These are phyloP conservation scores for Pseudocercospora crystallina DNA, from an alignment of 2,329 filamentous ascomycete genomes.

Conservation along the genomic window DNA sequence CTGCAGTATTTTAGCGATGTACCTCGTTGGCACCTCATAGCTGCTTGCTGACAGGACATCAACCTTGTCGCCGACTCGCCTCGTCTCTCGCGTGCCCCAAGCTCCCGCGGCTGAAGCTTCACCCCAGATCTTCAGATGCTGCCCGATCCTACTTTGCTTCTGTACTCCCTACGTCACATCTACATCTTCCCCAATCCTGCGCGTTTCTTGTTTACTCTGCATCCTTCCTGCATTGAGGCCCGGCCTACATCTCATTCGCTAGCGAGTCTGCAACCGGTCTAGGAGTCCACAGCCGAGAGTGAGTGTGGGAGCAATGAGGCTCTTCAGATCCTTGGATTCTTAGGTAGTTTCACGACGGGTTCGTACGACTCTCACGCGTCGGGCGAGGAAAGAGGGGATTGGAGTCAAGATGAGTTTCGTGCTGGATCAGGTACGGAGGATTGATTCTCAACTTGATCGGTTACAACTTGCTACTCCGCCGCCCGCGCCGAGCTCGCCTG, in stretches of 20 bases:
- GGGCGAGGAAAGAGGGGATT: background rate
- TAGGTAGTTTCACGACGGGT: no score
- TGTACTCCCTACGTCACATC: background rate
- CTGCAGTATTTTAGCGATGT: no score
- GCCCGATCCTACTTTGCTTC: background rate
- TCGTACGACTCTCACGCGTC: background rate
- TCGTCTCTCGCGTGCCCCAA: background rate
- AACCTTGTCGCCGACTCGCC: background rate
- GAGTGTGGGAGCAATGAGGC: background rate
- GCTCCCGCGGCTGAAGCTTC: background rate
- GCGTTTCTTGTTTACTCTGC: background rate
- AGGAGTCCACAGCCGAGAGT: background rate
- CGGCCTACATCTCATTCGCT: background rate
- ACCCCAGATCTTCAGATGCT: background rate
- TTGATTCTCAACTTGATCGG: constrained; percentile 60
- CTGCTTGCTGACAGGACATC: no score
- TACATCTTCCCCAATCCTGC: background rate
- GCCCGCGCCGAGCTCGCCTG: background rate
- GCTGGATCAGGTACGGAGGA: constrained; percentile 52
- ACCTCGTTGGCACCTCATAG: no score
- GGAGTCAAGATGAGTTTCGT: constrained; percentile 36
- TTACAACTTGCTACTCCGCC: constrained; percentile 49
- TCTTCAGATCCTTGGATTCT: no score
- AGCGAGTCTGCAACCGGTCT: no score
- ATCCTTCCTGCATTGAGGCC: background rate